Conservation (phyloP, 345 rosid species). For the Cardamine occulta region DNA sequence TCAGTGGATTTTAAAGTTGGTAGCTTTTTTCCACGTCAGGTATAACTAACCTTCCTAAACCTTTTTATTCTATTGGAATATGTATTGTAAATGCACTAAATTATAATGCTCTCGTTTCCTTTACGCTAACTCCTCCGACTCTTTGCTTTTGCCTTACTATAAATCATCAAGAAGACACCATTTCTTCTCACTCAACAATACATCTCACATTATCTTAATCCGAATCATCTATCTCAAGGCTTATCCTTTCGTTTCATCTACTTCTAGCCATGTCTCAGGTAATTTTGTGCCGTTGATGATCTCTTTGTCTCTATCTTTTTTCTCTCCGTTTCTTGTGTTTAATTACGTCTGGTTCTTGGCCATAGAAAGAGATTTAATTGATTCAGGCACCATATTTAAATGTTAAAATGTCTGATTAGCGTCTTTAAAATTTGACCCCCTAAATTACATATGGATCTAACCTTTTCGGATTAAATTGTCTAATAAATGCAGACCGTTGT, state of each 20-base stretch:
- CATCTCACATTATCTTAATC: constrained; percentile 5
- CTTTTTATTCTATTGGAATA: constrained; percentile 26
- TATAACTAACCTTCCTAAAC: constrained; percentile 41
- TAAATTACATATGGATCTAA: not conserved
- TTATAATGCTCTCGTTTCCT: constrained; percentile 42
- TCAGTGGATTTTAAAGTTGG: constrained; percentile 33
- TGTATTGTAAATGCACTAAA: constrained; percentile 14
- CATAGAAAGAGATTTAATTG: not conserved
- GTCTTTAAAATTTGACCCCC: not conserved
- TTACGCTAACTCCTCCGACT: constrained; percentile 44
- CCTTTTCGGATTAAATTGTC: not conserved
- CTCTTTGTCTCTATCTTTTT: not conserved
- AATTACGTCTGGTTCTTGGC: not conserved
- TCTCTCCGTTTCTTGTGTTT: not conserved
- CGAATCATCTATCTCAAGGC: constrained; percentile 12
- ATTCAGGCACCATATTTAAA: not conserved
- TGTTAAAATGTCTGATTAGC: not conserved
- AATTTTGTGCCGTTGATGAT: constrained; percentile 11
- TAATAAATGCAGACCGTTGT: constrained; percentile 65
- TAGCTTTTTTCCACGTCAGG: constrained; percentile 23
- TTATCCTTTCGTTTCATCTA: constrained; percentile 22
- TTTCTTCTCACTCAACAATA: constrained; percentile 27
- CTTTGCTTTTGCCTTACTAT: constrained; percentile 39
- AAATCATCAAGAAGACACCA: constrained; percentile 11
- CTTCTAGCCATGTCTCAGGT: constrained; percentile 41